phyloP scores from a whole-genome alignment of 1,139 yeast genomes.

The Kodamaea alishanica region DNA sequence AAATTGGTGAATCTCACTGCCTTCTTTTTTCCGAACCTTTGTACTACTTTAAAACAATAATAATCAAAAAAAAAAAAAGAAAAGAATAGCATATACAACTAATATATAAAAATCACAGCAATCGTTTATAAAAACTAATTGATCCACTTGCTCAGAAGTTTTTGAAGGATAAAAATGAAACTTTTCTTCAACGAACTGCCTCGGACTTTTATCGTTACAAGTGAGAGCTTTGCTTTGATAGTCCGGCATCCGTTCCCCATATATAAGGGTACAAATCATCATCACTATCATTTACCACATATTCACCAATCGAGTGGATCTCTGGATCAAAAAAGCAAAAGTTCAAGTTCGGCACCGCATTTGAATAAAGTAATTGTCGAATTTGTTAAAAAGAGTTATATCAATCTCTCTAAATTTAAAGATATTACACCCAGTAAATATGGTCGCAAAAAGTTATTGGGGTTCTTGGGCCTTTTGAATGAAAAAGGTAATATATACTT shows the following conservation, averaged over 20 bases:
- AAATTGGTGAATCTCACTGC: too few relatives aligned
- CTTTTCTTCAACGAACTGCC: slow-evolving; percentile 51
- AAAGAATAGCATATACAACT: too few relatives aligned
- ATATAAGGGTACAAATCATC: slow-evolving; percentile 27
- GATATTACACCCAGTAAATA: slow-evolving; percentile 37
- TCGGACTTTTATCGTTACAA: slow-evolving; percentile 51
- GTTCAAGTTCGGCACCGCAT: slow-evolving; percentile 3
- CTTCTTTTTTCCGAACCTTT: too few relatives aligned
- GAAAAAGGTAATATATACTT: slow-evolving; percentile 53
- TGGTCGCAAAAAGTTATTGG: slow-evolving; percentile 38
- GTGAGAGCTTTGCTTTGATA: slow-evolving; percentile 47
- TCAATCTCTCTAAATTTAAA: slow-evolving; percentile 37
- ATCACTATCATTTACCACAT: slow-evolving; percentile 26
- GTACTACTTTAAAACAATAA: too few relatives aligned
- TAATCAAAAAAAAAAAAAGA: too few relatives aligned
- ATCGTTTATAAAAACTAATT: background rate
- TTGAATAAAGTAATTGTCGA: slow-evolving; percentile 47
- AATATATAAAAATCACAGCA: too few relatives aligned
- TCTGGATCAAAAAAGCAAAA: slow-evolving; percentile 3
- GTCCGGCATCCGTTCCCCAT: slow-evolving; percentile 44
- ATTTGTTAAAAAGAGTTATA: slow-evolving; percentile 35
- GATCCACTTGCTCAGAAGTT: background rate
- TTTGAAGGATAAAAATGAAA: slow-evolving; percentile 32
- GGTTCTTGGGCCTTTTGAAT: slow-evolving; percentile 58
- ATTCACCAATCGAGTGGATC: slow-evolving; percentile 15